A percentile compares a stretch with the other conserved stretches of the same genome.
Evolutionary conservation across 768 basidiomycete genomes (phyloP).

Genomic region (Rhodotorula sphaerocarpa): DNA sequence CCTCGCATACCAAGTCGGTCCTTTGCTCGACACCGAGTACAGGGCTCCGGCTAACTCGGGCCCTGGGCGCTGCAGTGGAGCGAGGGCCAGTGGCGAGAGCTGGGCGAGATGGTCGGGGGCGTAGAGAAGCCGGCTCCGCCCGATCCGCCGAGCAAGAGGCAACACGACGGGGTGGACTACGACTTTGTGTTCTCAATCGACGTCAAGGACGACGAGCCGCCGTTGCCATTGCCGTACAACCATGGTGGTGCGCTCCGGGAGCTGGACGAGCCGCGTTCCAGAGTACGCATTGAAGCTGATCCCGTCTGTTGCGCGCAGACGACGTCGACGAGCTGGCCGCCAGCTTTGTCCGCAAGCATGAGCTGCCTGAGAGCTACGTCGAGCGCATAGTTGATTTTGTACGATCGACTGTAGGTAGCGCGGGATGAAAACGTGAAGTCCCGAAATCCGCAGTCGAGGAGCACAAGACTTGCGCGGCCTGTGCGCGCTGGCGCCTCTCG

Average conservation of each 20-base stretch:
- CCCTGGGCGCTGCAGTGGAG: slow-evolving; percentile 59
- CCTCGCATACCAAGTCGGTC: slow-evolving; percentile 74
- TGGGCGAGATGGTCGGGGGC: slow-evolving; percentile 91
- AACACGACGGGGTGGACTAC: slow-evolving; percentile 82
- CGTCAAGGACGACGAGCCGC: slow-evolving; percentile 81
- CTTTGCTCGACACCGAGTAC: background rate
- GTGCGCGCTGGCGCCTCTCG: too few relatives aligned
- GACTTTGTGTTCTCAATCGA: slow-evolving; percentile 98
- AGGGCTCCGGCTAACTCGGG: slow-evolving; percentile 1
- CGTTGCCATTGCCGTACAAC: slow-evolving; percentile 88
- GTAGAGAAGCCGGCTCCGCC: too few relatives aligned
- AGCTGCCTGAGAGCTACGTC: slow-evolving; percentile 68
- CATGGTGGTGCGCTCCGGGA: slow-evolving; percentile 42
- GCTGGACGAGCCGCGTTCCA: too few relatives aligned
- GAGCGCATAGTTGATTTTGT: slow-evolving; percentile 90
- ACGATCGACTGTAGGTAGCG: background rate
- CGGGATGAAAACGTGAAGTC: background rate
- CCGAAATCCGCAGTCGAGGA: too few relatives aligned
- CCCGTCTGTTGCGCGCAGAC: slow-evolving; percentile 46
- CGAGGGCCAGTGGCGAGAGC: slow-evolving; percentile 69
- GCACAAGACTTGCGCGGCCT: too few relatives aligned
- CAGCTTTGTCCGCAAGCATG: slow-evolving; percentile 70
- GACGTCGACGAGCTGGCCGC: slow-evolving; percentile 81
- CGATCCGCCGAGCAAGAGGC: slow-evolving; percentile 37
- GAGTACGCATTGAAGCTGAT: too few relatives aligned